Evolutionary conservation across 139 green algal genomes (phyloP).

Genomic region (Chlorella sp.): DNA sequence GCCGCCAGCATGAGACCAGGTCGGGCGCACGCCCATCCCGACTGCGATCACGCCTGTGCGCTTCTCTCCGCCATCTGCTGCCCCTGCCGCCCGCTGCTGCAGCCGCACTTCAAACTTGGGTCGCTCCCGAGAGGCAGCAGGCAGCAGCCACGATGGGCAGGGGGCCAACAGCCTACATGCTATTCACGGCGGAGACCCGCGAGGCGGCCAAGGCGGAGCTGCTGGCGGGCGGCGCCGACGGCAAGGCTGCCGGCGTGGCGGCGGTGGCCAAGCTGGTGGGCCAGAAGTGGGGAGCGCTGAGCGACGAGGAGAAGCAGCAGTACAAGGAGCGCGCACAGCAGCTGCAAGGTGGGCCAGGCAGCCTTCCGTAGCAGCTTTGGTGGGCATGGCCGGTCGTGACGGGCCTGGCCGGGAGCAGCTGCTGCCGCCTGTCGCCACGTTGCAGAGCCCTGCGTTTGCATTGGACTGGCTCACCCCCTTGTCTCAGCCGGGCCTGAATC

Average conservation of each 20-base stretch:
- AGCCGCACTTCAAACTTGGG: too few relatives aligned
- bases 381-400: neutral
- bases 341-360: neutral
- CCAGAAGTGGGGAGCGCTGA: constrained; percentile 60
- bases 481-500: neutral
- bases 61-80: too few relatives aligned
- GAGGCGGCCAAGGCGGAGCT: constrained; percentile 49
- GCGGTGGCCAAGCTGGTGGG: constrained; percentile 69
- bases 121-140: neutral
- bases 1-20: too few relatives aligned
- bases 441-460: neutral
- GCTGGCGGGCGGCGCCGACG: constrained; percentile 23
- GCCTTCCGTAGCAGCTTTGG: fast-evolving
- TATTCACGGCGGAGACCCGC: constrained; percentile 55
- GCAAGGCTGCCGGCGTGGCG: constrained; percentile 46
- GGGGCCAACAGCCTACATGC: constrained; percentile 55
- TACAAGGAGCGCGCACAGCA: constrained; percentile 55
- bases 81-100: too few relatives aligned
- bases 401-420: neutral
- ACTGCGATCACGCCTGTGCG: too few relatives aligned
- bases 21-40: too few relatives aligned
- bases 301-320: constrained; percentile 61
- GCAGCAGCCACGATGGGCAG: constrained; percentile 14
- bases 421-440: neutral
- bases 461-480: neutral